Evolutionary conservation across 2,329 filamentous ascomycete species (phyloP).

Genomic region (Sporothrix euskadiensis): DNA sequence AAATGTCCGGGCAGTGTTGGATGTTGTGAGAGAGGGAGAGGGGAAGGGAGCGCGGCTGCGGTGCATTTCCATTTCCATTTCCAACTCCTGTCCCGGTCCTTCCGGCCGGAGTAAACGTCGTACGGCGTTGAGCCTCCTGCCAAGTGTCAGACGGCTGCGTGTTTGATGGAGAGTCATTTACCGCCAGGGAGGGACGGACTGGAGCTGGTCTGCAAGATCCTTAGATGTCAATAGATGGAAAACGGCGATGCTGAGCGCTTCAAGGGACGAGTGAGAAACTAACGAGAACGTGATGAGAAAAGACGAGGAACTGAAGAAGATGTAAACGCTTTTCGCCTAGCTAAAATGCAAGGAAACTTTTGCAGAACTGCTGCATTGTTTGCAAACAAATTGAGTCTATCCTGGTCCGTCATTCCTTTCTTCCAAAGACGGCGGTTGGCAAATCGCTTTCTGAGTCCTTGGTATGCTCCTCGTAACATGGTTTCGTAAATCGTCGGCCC

Average conservation of each 20-base stretch:
- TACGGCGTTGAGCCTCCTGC: background rate
- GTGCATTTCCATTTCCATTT: background rate
- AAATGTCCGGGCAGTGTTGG: background rate
- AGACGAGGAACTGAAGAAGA: background rate
- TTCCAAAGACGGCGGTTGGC: background rate
- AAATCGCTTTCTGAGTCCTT: background rate
- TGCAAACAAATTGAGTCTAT: background rate
- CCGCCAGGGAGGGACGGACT: background rate
- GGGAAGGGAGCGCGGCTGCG: background rate
- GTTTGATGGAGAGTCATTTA: background rate
- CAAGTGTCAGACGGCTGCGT: background rate
- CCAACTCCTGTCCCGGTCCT: background rate
- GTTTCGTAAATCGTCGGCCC: conserved; percentile 5
- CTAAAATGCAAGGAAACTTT: background rate
- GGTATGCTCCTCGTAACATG: background rate
- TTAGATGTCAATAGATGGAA: background rate
- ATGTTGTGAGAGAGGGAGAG: background rate
- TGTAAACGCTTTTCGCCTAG: background rate
- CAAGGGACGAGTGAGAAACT: background rate
- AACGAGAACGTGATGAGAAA: background rate
- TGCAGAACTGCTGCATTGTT: background rate
- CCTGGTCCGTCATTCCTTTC: background rate
- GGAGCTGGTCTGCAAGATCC: background rate
- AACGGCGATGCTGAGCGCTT: background rate
- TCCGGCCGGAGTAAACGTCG: background rate